phyloP scores from a whole-genome alignment of 371 early-diverging fungal species.

The Funneliformis caledonium region DNA sequence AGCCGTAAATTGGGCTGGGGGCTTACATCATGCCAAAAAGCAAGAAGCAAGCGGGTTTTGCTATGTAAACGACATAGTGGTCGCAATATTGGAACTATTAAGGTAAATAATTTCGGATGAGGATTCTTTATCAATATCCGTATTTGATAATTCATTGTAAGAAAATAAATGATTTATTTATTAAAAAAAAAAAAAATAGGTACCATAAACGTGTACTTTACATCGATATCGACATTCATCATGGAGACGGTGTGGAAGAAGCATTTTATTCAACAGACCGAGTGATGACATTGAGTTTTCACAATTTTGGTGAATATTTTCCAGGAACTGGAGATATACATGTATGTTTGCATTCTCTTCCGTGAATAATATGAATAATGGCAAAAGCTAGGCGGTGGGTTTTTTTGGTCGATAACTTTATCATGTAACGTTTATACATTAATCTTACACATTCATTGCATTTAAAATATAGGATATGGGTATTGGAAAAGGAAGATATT shows the following conservation, averaged over 20 bases:
- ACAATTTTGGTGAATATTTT: slow-evolving; percentile 99
- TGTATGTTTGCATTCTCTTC: slow-evolving; percentile 50
- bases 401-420: background rate
- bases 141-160: background rate
- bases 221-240: slow-evolving; percentile 99
- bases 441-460: background rate
- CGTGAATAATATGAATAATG: slow-evolving; percentile 15
- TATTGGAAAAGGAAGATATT: slow-evolving; percentile 85
- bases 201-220: slow-evolving; percentile 97
- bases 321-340: slow-evolving; percentile 96
- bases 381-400: slow-evolving; percentile 19
- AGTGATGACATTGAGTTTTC: slow-evolving; percentile 99
- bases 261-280: slow-evolving; percentile 99
- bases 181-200: slow-evolving; percentile 40
- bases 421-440: background rate
- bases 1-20: slow-evolving; percentile 99
- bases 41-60: slow-evolving; percentile 98
- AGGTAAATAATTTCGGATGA: slow-evolving; percentile 48
- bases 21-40: slow-evolving; percentile 99
- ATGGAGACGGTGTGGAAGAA: slow-evolving; percentile 99
- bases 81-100: slow-evolving; percentile 95
- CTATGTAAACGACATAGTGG: slow-evolving; percentile 98
- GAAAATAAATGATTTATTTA: background rate
- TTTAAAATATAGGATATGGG: slow-evolving; percentile 72
- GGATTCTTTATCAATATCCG: background rate